Evolutionary conservation across 441 rosid species (phyloP), one percentile per base, ranked within the genome.

Genomic region (Populus hybrid): DNA sequence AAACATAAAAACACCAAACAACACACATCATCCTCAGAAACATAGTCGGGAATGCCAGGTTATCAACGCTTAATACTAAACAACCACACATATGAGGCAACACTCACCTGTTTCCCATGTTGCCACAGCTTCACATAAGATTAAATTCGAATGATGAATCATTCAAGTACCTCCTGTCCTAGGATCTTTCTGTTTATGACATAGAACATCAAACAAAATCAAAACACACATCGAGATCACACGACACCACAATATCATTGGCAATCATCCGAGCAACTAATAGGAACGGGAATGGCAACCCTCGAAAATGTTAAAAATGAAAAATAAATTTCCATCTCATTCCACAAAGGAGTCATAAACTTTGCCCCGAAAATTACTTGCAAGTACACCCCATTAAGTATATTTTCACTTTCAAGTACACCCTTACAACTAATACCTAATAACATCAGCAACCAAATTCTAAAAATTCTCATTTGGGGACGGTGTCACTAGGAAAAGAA

Each of bases 91-190:
- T 12, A 32, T 64, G 50, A 72, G 61, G 70, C 34, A 50, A 83
- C 12, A 79, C 85, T 84, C 84, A 94, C 97, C 90, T 91, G 94
- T n/a, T 86, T 96, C 98, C 98, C 98, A 92, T 12, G 94, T 91
- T 71, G 94, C 98, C 79, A 94, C 94, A 68, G 94, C 98, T 87
- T 96, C 99, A 21, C 97, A 94, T 34, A n/a, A 92, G 84, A 82
- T 94, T 78, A 85, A 94, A 92, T 76, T 89, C 93, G 79, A 91
- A 92, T 14, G 94, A 87, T 30, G n/a, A 94, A 84, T 66, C 93
- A 90, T 86, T 97, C 97, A 68, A 83, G 88, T 84, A n/a, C 89
- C 91, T 46, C 97, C 98, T 73, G 95, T 91, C 80, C 87, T 93
- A 1, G 97, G 97, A 88, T 97, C 98, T 81, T 76, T 93, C 98